phyloP scores from a whole-genome alignment of 1,284 basidiomycete genomes.

The Trametes polyzona region DNA sequence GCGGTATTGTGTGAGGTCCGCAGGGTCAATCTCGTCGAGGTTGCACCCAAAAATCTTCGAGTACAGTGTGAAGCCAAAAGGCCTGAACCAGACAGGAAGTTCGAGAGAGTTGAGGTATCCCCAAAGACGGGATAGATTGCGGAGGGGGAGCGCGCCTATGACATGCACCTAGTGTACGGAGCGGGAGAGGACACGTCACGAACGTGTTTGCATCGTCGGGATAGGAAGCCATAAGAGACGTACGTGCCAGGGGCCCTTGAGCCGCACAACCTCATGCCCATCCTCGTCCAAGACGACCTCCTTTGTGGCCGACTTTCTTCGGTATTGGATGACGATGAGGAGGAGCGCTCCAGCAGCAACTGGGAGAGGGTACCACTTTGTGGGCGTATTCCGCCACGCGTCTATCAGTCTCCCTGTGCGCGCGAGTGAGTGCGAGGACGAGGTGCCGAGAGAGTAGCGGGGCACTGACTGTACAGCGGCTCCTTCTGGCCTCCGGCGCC shows the following conservation, averaged over 20 bases:
- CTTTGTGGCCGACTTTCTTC: constrained; percentile 57
- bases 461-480: constrained; percentile 17
- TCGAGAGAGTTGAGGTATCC: constrained; percentile 93
- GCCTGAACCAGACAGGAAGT: constrained; percentile 93
- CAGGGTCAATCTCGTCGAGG: constrained; percentile 85
- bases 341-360: constrained; percentile 89
- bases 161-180: constrained; percentile 93
- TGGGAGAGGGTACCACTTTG: constrained; percentile 96
- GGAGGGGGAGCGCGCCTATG: constrained; percentile 91
- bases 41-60: constrained; percentile 91
- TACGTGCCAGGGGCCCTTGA: constrained; percentile 96
- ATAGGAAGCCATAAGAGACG: constrained; percentile 35
- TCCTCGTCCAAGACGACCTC: constrained; percentile 78
- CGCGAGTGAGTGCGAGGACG: background rate
- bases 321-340: constrained; percentile 83
- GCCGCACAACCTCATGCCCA: constrained; percentile 70
- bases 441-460: background rate
- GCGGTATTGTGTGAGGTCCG: constrained; percentile 80
- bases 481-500: constrained; percentile 5
- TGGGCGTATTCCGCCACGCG: constrained; percentile 89
- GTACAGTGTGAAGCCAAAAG: constrained; percentile 87
- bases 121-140: constrained; percentile 94
- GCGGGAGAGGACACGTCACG: no score
- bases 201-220: no score
- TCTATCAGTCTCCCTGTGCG: constrained; percentile 51